A percentile compares a stretch with the other conserved stretches of the same genome.
Evolutionary conservation across 2,329 filamentous ascomycete genomes (phyloP).

Genomic region (Fusarium sp.): DNA sequence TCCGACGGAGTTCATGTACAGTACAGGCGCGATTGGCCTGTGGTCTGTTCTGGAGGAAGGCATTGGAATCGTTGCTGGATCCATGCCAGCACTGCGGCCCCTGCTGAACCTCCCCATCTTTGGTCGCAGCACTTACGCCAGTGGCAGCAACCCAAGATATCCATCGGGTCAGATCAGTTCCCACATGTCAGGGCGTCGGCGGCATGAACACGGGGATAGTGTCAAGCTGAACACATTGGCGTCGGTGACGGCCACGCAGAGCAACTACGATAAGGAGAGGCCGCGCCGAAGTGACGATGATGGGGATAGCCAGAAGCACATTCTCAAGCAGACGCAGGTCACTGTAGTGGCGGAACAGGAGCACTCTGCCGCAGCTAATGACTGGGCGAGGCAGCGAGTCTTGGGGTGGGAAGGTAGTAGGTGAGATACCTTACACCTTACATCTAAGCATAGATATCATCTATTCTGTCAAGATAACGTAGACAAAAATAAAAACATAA

Average conservation of each 20-base stretch:
- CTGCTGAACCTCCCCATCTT: constrained; percentile 34
- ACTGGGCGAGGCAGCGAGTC: constrained; percentile 14
- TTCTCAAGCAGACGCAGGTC: constrained; percentile 38
- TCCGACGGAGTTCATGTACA: constrained; percentile 37
- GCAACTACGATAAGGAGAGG: constrained; percentile 6
- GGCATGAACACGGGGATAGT: not conserved
- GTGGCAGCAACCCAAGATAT: constrained; percentile 8
- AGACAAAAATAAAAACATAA: not conserved
- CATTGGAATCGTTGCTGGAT: constrained; percentile 41
- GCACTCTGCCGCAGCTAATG: not conserved
- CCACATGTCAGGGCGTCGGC: not conserved
- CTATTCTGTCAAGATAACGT: not conserved
- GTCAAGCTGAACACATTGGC: constrained; percentile 16
- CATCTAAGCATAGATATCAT: not conserved
- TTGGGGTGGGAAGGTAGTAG: not conserved
- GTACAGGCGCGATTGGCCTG: constrained; percentile 37
- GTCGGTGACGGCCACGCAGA: not conserved
- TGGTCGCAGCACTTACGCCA: constrained; percentile 17
- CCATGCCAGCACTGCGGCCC: constrained; percentile 37
- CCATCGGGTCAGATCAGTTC: constrained; percentile 10
- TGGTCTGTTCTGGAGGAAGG: constrained; percentile 41
- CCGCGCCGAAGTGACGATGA: constrained; percentile 31
- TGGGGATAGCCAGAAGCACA: constrained; percentile 38
- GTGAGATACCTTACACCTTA: not conserved
- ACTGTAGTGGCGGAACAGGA: constrained; percentile 1